phyloP scores from a whole-genome alignment of 2,329 filamentous ascomycete species.

The Aspergillus sp. region DNA sequence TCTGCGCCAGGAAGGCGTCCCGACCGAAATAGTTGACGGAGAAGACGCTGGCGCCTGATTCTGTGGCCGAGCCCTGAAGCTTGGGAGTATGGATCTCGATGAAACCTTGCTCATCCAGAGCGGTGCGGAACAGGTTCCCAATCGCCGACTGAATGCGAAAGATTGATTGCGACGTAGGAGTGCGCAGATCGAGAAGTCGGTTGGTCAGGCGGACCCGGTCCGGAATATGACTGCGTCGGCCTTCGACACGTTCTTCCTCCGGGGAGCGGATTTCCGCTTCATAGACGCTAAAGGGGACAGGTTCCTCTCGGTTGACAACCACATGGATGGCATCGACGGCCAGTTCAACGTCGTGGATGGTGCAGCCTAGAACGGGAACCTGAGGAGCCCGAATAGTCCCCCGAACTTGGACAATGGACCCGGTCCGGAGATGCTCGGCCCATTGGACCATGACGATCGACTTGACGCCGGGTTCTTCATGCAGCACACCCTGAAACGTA shows the following conservation, averaged over 20 bases:
- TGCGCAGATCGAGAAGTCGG: constrained; percentile 79
- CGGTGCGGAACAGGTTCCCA: constrained; percentile 73
- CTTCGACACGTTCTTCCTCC: constrained; percentile 56
- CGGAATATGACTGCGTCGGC: constrained; percentile 60
- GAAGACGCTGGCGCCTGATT: constrained; percentile 90
- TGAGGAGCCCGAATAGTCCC: constrained; percentile 72
- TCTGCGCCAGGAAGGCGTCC: constrained; percentile 84
- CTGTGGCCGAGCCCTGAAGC: constrained; percentile 83
- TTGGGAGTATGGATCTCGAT: constrained; percentile 95
- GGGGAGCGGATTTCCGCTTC: constrained; percentile 64
- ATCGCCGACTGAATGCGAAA: constrained; percentile 84
- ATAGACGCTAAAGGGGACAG: constrained; percentile 68
- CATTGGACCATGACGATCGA: constrained; percentile 79
- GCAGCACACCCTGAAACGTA: constrained; percentile 81
- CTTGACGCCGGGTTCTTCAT: constrained; percentile 58
- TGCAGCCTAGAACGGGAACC: constrained; percentile 71
- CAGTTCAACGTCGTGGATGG: constrained; percentile 74
- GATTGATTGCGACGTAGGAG: constrained; percentile 81
- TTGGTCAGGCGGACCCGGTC: constrained; percentile 74
- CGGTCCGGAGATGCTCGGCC: constrained; percentile 77
- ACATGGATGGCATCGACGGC: constrained; percentile 66
- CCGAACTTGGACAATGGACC: constrained; percentile 74
- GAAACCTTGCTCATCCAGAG: constrained; percentile 73
- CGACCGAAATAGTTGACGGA: constrained; percentile 88
- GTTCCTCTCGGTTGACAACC: constrained; percentile 59